Evolutionary conservation across 139 green algal species (phyloP).

Genomic region (Chlamydomonas sphaeroides): DNA sequence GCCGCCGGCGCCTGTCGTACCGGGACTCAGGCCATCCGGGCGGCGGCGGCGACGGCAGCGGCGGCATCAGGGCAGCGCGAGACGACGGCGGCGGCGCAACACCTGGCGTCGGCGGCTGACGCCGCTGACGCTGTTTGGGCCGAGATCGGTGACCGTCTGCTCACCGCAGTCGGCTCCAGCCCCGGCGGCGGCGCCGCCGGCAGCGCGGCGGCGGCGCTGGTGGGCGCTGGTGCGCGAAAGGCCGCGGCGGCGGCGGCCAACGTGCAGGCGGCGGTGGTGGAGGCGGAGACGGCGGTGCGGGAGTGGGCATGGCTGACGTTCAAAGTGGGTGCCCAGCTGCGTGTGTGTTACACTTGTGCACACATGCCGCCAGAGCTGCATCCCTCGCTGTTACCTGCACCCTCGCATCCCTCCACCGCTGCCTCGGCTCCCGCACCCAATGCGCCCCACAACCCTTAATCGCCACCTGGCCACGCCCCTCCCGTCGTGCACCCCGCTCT

Average conservation of each 20-base stretch:
- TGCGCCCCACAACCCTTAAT: too few species aligned
- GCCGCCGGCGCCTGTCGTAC: not conserved
- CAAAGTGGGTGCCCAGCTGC: constrained; percentile 12
- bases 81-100: not conserved
- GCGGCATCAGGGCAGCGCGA: not conserved
- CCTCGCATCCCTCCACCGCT: too few species aligned
- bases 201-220: not conserved
- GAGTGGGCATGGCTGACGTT: constrained; percentile 17
- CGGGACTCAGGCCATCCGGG: not conserved
- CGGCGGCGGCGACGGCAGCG: not conserved
- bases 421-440: too few species aligned
- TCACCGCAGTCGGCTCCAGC: too few species aligned
- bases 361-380: too few species aligned
- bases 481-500: too few species aligned
- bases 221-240: not conserved
- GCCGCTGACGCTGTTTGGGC: not conserved
- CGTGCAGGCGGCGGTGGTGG: not conserved
- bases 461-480: too few species aligned
- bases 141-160: too few species aligned
- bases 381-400: too few species aligned
- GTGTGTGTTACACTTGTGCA: too few species aligned
- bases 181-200: not conserved
- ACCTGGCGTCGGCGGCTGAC: not conserved
- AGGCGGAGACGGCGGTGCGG: constrained; percentile 1
- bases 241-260: not conserved